These are phyloP conservation scores for Hyparrhenia diplandra DNA, from an alignment of 176 grass and related monocot species.

Conservation along the genomic window DNA sequence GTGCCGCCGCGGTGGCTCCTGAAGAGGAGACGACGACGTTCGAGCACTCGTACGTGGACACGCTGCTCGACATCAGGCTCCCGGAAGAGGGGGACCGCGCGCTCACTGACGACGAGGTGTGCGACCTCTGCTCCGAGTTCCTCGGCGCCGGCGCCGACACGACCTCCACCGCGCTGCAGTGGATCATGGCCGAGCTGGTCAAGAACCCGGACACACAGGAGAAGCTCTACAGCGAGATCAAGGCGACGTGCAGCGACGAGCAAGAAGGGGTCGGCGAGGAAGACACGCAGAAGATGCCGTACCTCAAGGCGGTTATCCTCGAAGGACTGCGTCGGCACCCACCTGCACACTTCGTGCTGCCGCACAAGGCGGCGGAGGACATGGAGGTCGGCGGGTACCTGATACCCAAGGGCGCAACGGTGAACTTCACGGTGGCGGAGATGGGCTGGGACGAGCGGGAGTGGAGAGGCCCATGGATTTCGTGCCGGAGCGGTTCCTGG, in stretches of 20 bases:
- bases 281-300: conserved; percentile 29
- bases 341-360: conserved; percentile 41
- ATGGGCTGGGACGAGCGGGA: conserved; percentile 35
- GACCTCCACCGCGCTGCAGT: conserved; percentile 45
- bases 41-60: conserved; percentile 50
- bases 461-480: no score
- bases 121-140: conserved; percentile 35
- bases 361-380: conserved; percentile 41
- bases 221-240: conserved; percentile 32
- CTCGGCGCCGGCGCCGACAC: conserved; percentile 39
- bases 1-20: no score
- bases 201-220: conserved; percentile 42
- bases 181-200: conserved; percentile 81
- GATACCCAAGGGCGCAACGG: conserved; percentile 38
- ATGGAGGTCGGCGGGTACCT: conserved; percentile 25
- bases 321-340: conserved; percentile 58
- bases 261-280: conserved; percentile 5
- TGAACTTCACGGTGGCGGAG: conserved; percentile 47
- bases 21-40: no score
- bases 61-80: conserved; percentile 41
- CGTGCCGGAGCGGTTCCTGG: no score
- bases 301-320: conserved; percentile 50
- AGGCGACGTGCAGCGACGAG: background rate
- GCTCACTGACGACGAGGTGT: conserved; percentile 37
- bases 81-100: conserved; percentile 21